Base-by-base conservation (phyloP, 1,284 basidiomycete genomes). In the Phlebopus sp. region DNA sequence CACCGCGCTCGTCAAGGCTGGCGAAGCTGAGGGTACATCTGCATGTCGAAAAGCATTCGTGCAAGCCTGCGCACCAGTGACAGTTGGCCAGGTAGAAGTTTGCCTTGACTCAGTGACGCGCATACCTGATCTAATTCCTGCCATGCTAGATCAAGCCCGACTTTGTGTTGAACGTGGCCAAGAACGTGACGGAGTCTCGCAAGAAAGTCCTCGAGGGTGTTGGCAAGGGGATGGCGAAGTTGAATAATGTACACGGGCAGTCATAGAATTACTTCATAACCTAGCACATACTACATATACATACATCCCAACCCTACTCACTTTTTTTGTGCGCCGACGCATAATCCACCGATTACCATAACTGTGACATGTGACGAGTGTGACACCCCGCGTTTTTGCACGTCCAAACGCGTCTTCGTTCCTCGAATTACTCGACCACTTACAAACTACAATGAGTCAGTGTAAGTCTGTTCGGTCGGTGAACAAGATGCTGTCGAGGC, bases 201-300 rank as follows among this genome's bases (percentile, higher is more conserved):
- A 86, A 79, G 62, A 86, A 81, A 63, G 75, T 83, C 6, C 63
- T 81, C n/a, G 86, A 86, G 48, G 86, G 86, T 29, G 69, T 84
- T 37, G 81, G 78, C 18, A 88, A 84, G 60, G 86, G 87, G 21
- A 72, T 86, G 47, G 59, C 63, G 25, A 79, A 79, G 42, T 60
- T 86, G 35, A 74, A 72, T 57, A 70, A 75, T 32, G 69, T 69
- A 15, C 76, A 84, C 50, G 64, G 58, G 31, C 55, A 69, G 50
- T 32, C 51, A 50, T 68, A 42, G 51, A 23, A 6, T 15, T 21
- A 18, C 30, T 34, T 21, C 37, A 23, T 23, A 2, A 21, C 40
- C 15, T 36, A 27, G 21, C 46, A 19, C 36, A 13, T 47, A 37
- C 40, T 47, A n/a, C 10, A 14, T 39, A 51, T 45, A 41, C 39